Conservation (phyloP, 768 basidiomycete species). For the Mycena alexandri region DNA sequence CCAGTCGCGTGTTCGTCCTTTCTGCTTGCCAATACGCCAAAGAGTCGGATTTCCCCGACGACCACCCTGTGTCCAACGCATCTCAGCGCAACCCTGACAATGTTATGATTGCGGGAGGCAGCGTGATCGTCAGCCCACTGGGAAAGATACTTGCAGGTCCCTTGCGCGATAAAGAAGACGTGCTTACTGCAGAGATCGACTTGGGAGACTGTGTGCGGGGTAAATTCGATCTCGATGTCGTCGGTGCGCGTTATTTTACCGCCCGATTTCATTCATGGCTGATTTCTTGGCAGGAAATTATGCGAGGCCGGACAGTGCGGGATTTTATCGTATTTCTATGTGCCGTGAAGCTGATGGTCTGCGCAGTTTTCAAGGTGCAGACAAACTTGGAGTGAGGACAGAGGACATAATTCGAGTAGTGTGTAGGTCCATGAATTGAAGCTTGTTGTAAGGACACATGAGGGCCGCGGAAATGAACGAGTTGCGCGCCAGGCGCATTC, state of each 20-base stretch:
- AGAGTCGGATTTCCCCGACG: constrained; percentile 65
- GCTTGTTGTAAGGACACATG: constrained; percentile 13
- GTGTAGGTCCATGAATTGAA: too few species aligned
- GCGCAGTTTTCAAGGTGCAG: constrained; percentile 26
- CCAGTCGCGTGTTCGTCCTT: constrained; percentile 70
- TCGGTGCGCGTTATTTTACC: constrained; percentile 29
- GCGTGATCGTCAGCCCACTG: constrained; percentile 69
- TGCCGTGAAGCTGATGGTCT: neutral
- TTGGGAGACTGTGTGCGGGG: constrained; percentile 67
- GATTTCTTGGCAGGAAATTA: constrained; percentile 61
- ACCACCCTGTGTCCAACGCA: constrained; percentile 57
- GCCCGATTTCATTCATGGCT: neutral
- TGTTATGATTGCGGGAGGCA: constrained; percentile 72
- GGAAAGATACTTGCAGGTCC: constrained; percentile 74
- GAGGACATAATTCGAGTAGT: too few species aligned
- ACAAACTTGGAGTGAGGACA: constrained; percentile 11
- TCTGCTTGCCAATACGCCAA: constrained; percentile 71
- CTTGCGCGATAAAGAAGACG: constrained; percentile 62
- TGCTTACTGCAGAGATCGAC: constrained; percentile 70
- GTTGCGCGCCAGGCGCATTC: too few species aligned
- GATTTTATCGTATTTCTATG: neutral
- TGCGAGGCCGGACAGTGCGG: constrained; percentile 67
- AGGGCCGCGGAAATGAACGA: constrained; percentile 24
- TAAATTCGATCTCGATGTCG: constrained; percentile 73
- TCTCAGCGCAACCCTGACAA: constrained; percentile 57